These are phyloP conservation scores for Tephrocybe rancida DNA, from an alignment of 768 basidiomycete genomes.

Conservation along the genomic window DNA sequence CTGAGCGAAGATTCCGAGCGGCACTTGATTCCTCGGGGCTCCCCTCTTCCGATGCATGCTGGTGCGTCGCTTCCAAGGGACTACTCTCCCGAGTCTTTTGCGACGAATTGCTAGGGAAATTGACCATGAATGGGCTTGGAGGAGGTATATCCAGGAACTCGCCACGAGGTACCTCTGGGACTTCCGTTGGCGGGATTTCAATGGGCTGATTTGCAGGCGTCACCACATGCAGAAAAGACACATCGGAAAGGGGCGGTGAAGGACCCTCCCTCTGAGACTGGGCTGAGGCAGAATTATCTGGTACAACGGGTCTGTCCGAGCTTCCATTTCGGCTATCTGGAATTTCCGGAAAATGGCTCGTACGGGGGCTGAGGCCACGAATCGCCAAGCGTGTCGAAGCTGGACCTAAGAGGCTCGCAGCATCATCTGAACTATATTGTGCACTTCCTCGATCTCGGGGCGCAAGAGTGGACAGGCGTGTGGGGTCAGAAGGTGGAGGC, in stretches of 20 bases:
- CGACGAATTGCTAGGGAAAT: slow-evolving; percentile 5
- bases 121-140: slow-evolving; percentile 13
- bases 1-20: slow-evolving; percentile 8
- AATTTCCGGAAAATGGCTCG: slow-evolving; percentile 6
- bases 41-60: slow-evolving; percentile 4
- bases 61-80: slow-evolving; percentile 19
- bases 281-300: neutral
- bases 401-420: slow-evolving; percentile 18
- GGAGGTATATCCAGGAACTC: slow-evolving; percentile 5
- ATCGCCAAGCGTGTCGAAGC: slow-evolving; percentile 24
- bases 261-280: neutral
- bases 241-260: slow-evolving; percentile 8
- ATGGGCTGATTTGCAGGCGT: slow-evolving; percentile 12
- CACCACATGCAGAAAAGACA: slow-evolving; percentile 14
- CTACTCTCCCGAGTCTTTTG: neutral
- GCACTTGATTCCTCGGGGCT: slow-evolving; percentile 20
- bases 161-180: slow-evolving; percentile 5
- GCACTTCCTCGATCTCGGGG: slow-evolving; percentile 22
- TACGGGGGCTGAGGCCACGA: slow-evolving; percentile 24
- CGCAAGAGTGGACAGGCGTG: slow-evolving; percentile 4
- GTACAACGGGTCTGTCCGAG: neutral
- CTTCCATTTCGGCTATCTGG: neutral
- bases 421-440: slow-evolving; percentile 21
- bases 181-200: slow-evolving; percentile 2
- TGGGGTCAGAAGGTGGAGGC: neutral